Conservation (phyloP, 2,329 filamentous ascomycete genomes). For the Arthroderma sp. region DNA sequence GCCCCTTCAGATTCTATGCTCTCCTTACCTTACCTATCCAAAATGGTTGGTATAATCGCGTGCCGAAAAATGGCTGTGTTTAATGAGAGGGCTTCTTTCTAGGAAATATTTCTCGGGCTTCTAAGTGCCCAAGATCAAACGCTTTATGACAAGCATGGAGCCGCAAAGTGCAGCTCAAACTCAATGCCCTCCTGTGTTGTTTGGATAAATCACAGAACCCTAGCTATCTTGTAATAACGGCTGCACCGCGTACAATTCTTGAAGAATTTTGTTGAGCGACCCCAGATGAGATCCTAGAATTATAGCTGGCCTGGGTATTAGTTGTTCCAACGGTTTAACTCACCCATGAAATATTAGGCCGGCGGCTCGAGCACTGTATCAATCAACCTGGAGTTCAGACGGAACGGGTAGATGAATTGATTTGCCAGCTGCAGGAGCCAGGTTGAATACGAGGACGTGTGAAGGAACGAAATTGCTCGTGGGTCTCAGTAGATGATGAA, state of each 20-base stretch:
- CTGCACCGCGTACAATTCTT: background rate
- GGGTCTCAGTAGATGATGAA: background rate
- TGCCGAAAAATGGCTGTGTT: too few relatives aligned
- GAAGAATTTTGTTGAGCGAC: too few relatives aligned
- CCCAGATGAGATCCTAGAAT: background rate
- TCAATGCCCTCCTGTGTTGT: background rate
- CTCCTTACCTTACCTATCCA: background rate
- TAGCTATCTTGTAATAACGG: background rate
- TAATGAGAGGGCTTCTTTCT: too few relatives aligned
- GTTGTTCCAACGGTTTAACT: background rate
- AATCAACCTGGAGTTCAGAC: background rate
- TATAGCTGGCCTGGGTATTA: background rate
- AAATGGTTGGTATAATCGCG: background rate
- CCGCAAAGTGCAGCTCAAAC: background rate
- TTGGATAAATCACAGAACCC: too few relatives aligned
- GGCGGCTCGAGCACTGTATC: background rate
- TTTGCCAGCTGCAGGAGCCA: background rate
- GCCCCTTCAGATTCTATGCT: background rate
- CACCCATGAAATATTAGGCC: background rate
- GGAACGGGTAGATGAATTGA: background rate
- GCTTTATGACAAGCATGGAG: too few relatives aligned
- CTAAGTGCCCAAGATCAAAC: background rate
- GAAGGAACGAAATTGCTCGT: background rate
- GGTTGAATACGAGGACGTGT: background rate
- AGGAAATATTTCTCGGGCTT: too few relatives aligned